A percentile compares a stretch with the other conserved stretches of the same genome.
These are phyloP conservation scores for Meira miltonrushii DNA, from an alignment of 1,284 basidiomycete genomes.

Conservation along the genomic window DNA sequence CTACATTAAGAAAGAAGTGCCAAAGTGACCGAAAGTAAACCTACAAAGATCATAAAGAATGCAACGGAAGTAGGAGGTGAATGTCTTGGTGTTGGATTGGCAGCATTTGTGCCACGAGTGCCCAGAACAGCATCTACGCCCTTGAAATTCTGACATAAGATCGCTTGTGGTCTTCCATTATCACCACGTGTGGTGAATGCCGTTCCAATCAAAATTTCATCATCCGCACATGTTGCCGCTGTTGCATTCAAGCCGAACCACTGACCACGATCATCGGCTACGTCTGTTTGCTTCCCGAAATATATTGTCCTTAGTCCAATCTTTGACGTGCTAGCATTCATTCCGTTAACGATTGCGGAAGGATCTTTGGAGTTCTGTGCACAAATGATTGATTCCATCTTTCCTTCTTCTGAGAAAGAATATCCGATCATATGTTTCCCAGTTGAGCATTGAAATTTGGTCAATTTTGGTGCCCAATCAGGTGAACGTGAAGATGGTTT, in stretches of 20 bases:
- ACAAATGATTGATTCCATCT: background rate
- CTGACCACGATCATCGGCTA: slow-evolving; percentile 4
- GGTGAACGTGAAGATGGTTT: too few relatives aligned
- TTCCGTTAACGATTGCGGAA: background rate
- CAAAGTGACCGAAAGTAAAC: too few relatives aligned
- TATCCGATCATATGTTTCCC: slow-evolving; percentile 13
- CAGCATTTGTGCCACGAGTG: too few relatives aligned
- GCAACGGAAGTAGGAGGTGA: too few relatives aligned
- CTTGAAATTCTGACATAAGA: slow-evolving; percentile 9
- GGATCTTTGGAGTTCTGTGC: background rate
- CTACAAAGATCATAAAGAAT: too few relatives aligned
- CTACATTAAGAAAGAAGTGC: too few relatives aligned
- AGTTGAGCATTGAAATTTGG: slow-evolving; percentile 12
- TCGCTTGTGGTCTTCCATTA: slow-evolving; percentile 11
- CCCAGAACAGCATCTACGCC: too few relatives aligned
- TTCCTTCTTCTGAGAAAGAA: slow-evolving; percentile 6
- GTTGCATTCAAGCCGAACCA: slow-evolving; percentile 1
- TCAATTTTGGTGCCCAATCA: slow-evolving; percentile 14
- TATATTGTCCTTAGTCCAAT: slow-evolving; percentile 5
- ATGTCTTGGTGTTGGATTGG: too few relatives aligned
- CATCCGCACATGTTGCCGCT: slow-evolving; percentile 14
- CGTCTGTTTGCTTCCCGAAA: background rate
- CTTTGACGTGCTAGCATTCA: too few relatives aligned
- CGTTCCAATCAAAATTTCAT: slow-evolving; percentile 15
- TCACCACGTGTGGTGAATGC: slow-evolving; percentile 6